phyloP scores from a whole-genome alignment of 345 rosid species.

The Clausena lansium region DNA sequence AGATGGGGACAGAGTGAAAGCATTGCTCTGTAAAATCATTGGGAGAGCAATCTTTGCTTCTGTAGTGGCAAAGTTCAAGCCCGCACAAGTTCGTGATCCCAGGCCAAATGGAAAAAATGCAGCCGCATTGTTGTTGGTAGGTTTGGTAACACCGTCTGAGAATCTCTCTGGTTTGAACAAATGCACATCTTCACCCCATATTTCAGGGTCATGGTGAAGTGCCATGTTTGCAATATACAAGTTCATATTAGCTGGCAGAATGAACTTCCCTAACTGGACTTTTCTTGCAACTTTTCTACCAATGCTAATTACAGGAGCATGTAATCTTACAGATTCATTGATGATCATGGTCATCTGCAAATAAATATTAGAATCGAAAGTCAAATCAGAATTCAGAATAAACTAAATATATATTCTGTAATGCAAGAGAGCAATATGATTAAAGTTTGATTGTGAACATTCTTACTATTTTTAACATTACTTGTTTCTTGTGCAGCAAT shows the following conservation, averaged over 20 bases:
- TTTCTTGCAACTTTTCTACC: slow-evolving; percentile 12
- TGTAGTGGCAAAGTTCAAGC: slow-evolving; percentile 22
- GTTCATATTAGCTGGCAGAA: slow-evolving; percentile 16
- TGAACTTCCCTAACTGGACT: slow-evolving; percentile 19
- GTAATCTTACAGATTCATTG: slow-evolving; percentile 33
- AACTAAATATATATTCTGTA: background rate
- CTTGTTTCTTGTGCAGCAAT: slow-evolving; percentile 39
- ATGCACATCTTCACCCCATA: slow-evolving; percentile 37
- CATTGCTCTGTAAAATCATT: too few species aligned
- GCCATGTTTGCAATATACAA: slow-evolving; percentile 17
- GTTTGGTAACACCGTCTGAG: slow-evolving; percentile 24
- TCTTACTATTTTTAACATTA: slow-evolving; percentile 31
- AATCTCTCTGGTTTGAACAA: slow-evolving; percentile 32
- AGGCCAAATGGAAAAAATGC: slow-evolving; percentile 28
- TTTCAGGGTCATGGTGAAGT: slow-evolving; percentile 25
- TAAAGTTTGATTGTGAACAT: background rate
- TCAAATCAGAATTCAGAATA: background rate
- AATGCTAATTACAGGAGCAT: background rate
- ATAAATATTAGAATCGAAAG: too few species aligned
- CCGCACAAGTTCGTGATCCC: slow-evolving; percentile 33
- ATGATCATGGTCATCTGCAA: slow-evolving; percentile 31
- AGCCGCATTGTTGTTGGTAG: slow-evolving; percentile 17
- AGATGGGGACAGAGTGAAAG: too few species aligned
- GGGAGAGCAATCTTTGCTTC: slow-evolving; percentile 31
- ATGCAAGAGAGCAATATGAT: background rate